Evolutionary conservation across 2,329 filamentous ascomycete genomes (phyloP).

Genomic region (Dactylellina sp.): DNA sequence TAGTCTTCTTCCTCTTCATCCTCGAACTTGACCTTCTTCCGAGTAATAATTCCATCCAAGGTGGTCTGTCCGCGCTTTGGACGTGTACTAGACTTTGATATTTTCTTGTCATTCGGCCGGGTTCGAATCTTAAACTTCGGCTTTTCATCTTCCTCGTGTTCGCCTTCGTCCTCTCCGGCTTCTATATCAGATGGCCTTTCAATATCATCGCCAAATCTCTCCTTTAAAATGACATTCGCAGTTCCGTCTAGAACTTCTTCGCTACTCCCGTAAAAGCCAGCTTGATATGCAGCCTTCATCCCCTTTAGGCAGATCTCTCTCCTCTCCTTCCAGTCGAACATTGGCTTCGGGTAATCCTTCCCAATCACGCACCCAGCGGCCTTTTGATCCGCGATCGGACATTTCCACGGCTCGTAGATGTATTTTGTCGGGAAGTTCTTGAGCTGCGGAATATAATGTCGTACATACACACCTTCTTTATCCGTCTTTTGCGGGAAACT

Average conservation of each 20-base stretch:
- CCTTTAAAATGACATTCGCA: constrained; percentile 59
- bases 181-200: neutral
- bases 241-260: constrained; percentile 72
- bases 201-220: constrained; percentile 9
- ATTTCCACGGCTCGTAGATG: constrained; percentile 84
- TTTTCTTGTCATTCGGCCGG: neutral
- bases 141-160: constrained; percentile 1
- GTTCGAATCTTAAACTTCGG: neutral
- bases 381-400: constrained; percentile 75
- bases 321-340: constrained; percentile 78
- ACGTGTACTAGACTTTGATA: neutral
- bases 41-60: constrained; percentile 21
- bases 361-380: constrained; percentile 74
- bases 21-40: constrained; percentile 31
- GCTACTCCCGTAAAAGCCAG: constrained; percentile 75
- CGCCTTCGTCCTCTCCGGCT: neutral
- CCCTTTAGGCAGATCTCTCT: constrained; percentile 73
- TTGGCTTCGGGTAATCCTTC: constrained; percentile 78
- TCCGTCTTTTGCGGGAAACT: constrained; percentile 83
- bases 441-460: constrained; percentile 76
- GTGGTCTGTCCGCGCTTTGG: constrained; percentile 45
- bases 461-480: constrained; percentile 73
- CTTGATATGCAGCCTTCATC: constrained; percentile 77
- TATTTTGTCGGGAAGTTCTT: constrained; percentile 73
- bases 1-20: constrained; percentile 6